phyloP scores from a whole-genome alignment of 768 basidiomycete species.

The Suillus luteus region DNA sequence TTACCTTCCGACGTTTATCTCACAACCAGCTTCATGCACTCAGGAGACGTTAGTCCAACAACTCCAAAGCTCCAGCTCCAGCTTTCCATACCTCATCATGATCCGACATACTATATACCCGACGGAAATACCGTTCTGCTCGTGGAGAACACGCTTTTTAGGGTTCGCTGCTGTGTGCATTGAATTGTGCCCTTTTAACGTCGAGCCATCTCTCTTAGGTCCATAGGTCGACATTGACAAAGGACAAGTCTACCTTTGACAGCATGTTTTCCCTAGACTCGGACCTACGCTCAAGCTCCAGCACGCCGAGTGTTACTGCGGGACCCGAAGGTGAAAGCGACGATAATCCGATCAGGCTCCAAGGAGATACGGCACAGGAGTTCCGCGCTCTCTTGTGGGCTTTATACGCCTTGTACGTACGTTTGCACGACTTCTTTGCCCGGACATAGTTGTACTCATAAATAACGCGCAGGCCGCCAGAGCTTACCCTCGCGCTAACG shows the following conservation, averaged over 20 bases:
- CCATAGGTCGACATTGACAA: slow-evolving; percentile 42
- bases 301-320: slow-evolving; percentile 28
- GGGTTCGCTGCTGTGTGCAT: slow-evolving; percentile 35
- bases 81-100: slow-evolving; percentile 36
- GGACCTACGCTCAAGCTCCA: slow-evolving; percentile 32
- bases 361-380: slow-evolving; percentile 48
- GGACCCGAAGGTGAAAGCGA: slow-evolving; percentile 50
- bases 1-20: slow-evolving; percentile 34
- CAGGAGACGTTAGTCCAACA: slow-evolving; percentile 32
- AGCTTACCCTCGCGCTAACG: slow-evolving; percentile 45
- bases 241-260: slow-evolving; percentile 49
- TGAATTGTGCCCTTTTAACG: slow-evolving; percentile 22
- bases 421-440: background rate
- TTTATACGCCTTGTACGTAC: slow-evolving; percentile 51
- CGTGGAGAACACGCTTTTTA: slow-evolving; percentile 49
- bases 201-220: slow-evolving; percentile 30
- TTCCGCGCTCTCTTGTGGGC: slow-evolving; percentile 58
- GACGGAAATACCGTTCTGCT: slow-evolving; percentile 45
- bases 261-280: slow-evolving; percentile 48
- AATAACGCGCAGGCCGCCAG: slow-evolving; percentile 39
- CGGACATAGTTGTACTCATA: slow-evolving; percentile 12
- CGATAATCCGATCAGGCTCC: slow-evolving; percentile 50
- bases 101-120: slow-evolving; percentile 42
- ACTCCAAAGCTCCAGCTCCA: slow-evolving; percentile 37
- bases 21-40: slow-evolving; percentile 36